Conservation (phyloP, 2,329 filamentous ascomycete species). For the Purpureocillium lavendulum region DNA sequence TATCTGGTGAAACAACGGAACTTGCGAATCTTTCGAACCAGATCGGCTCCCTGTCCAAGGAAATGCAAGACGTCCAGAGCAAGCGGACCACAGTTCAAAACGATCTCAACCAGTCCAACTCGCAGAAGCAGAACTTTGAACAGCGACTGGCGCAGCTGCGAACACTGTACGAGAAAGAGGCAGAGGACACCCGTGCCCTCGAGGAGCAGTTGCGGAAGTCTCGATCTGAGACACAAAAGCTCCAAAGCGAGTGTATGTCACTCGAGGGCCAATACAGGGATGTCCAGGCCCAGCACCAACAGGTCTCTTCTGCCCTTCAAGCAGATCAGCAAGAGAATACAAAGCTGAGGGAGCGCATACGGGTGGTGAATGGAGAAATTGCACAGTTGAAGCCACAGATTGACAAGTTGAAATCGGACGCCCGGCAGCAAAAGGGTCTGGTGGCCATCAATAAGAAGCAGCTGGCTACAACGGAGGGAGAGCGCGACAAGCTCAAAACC, state of each 20-base stretch:
- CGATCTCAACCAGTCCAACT: conserved; percentile 70
- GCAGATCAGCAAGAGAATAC: conserved; percentile 85
- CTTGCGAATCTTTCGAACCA: conserved; percentile 95
- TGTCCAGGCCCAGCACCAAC: conserved; percentile 72
- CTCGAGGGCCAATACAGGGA: conserved; percentile 77
- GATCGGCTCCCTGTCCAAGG: conserved; percentile 79
- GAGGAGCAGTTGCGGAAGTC: conserved; percentile 75
- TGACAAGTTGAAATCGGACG: conserved; percentile 87
- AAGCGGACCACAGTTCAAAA: conserved; percentile 74
- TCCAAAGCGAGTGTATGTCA: conserved; percentile 76
- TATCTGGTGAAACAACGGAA: conserved; percentile 84
- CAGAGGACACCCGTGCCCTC: conserved; percentile 72
- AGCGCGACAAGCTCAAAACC: conserved; percentile 76
- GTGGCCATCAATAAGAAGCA: conserved; percentile 99
- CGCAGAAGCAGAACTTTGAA: conserved; percentile 92
- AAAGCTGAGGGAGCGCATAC: conserved; percentile 78
- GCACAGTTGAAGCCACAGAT: conserved; percentile 79
- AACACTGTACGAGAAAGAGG: conserved; percentile 86
- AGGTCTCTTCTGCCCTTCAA: conserved; percentile 65
- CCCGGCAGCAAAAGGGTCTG: conserved; percentile 89
- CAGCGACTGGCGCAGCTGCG: conserved; percentile 78
- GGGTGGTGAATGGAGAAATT: conserved; percentile 73
- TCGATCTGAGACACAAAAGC: conserved; percentile 71
- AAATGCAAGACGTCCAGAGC: conserved; percentile 87
- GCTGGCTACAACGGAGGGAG: conserved; percentile 77